These are phyloP conservation scores for Hanseniaspora pseudoguilliermondii DNA, from an alignment of 805 yeast genomes.

Conservation along the genomic window DNA sequence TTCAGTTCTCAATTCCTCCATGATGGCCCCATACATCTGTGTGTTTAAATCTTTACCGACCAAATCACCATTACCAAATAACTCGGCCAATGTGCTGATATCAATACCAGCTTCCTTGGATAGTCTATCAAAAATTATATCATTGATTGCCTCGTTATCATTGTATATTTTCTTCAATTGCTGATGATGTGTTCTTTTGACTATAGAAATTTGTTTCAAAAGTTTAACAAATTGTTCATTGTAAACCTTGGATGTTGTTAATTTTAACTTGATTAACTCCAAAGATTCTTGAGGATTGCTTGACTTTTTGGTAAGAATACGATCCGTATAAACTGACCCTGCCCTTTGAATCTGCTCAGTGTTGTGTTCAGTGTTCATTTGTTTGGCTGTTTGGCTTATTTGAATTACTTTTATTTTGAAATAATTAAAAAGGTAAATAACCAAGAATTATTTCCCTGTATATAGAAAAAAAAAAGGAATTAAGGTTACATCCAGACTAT, in stretches of 20 bases:
- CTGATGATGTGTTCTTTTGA: constrained; percentile 36
- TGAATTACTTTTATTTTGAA: background rate
- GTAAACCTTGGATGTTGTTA: constrained; percentile 40
- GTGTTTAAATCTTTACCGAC: constrained; percentile 16
- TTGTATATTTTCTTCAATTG: constrained; percentile 32
- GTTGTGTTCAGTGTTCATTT: background rate
- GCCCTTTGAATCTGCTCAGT: constrained; percentile 21
- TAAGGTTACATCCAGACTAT: too few species aligned
- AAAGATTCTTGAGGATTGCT: constrained; percentile 39
- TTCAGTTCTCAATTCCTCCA: constrained; percentile 34
- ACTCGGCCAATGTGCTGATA: constrained; percentile 34
- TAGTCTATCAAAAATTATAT: constrained; percentile 25
- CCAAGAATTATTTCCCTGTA: too few species aligned
- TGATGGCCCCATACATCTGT: constrained; percentile 32
- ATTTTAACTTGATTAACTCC: constrained; percentile 39
- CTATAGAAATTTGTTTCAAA: constrained; percentile 41
- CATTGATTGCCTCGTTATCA: constrained; percentile 27
- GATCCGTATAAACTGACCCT: constrained; percentile 27
- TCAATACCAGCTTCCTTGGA: constrained; percentile 33
- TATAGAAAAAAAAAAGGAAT: too few species aligned
- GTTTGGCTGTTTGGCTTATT: background rate
- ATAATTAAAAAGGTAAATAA: background rate
- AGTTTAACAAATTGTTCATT: constrained; percentile 52
- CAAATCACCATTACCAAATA: constrained; percentile 37
- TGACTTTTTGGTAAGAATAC: constrained; percentile 33